phyloP scores from a whole-genome alignment of 2,329 filamentous ascomycete genomes.

The Colletotrichum lini region DNA sequence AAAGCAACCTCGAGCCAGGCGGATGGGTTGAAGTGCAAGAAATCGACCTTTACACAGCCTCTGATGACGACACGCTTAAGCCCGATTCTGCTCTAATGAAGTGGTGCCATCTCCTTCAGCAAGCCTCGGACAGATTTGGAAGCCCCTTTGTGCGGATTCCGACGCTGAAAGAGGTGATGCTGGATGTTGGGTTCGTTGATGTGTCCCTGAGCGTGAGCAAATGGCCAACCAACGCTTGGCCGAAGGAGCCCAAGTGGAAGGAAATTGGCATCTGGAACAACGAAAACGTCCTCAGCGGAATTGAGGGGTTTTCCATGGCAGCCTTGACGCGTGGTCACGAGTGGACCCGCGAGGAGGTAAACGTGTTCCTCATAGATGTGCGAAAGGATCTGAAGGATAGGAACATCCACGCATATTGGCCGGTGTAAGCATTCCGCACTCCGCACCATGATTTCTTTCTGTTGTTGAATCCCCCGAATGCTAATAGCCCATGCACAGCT shows the following conservation, averaged over 20 bases:
- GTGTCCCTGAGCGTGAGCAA: conserved; percentile 48
- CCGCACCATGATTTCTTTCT: too few species aligned
- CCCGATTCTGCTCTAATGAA: conserved; percentile 48
- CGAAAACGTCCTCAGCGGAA: conserved; percentile 51
- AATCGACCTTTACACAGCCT: conserved; percentile 41
- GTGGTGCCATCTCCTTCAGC: conserved; percentile 53
- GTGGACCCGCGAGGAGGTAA: conserved; percentile 52
- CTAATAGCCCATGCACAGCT: background rate
- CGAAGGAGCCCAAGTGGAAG: conserved; percentile 51
- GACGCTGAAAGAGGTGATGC: background rate
- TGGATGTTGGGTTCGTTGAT: conserved; percentile 50
- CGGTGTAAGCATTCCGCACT: conserved; percentile 50
- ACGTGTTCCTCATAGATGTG: conserved; percentile 53
- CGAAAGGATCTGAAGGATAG: conserved; percentile 51
- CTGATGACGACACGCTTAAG: conserved; percentile 55
- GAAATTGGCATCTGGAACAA: conserved; percentile 52
- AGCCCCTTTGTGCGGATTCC: background rate
- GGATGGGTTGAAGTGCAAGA: conserved; percentile 57
- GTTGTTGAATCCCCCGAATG: too few species aligned
- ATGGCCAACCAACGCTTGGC: conserved; percentile 55
- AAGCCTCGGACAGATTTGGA: conserved; percentile 42
- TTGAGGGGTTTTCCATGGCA: conserved; percentile 53
- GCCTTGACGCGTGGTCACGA: conserved; percentile 51
- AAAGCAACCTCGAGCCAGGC: conserved; percentile 54
- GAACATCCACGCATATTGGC: conserved; percentile 55